Evolutionary conservation across 176 grass and related monocot species (phyloP).

Genomic region (barley (Hordeum vulgare)): DNA sequence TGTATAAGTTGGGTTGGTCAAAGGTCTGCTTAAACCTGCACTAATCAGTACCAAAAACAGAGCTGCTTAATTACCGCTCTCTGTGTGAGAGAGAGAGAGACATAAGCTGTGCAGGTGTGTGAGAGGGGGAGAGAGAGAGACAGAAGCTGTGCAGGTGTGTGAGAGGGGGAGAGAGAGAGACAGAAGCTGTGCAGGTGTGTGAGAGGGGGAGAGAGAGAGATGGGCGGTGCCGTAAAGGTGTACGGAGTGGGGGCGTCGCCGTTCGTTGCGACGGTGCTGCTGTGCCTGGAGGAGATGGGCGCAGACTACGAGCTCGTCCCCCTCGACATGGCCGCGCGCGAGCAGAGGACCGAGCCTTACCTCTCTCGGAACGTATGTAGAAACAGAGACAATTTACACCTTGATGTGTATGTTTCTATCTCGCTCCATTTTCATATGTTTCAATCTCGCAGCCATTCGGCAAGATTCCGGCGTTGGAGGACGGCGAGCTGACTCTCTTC

Average conservation of each 20-base stretch:
- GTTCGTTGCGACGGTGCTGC: constrained; percentile 33
- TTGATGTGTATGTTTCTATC: too few relatives aligned
- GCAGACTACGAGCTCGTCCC: constrained; percentile 34
- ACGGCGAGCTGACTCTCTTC: constrained; percentile 20
- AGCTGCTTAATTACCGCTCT: neutral
- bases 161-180: too few relatives aligned
- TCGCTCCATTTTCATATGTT: neutral
- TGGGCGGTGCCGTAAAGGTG: constrained; percentile 20
- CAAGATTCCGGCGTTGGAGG: constrained; percentile 29
- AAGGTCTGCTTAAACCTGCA: neutral
- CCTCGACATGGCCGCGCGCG: neutral
- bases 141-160: too few relatives aligned
- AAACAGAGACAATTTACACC: too few relatives aligned
- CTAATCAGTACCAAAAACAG: neutral
- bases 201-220: neutral
- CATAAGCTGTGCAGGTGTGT: too few relatives aligned
- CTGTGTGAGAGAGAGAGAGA: too few relatives aligned
- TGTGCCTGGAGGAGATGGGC: constrained; percentile 54
- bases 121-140: too few relatives aligned
- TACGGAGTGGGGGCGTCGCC: constrained; percentile 33
- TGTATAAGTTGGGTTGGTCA: neutral
- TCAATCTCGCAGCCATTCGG: constrained; percentile 41
- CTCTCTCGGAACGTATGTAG: neutral
- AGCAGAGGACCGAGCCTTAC: neutral
- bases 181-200: too few relatives aligned